Percentiles rank a stretch among this genome's conserved stretches.
phyloP scores from a whole-genome alignment of 2,329 filamentous ascomycete genomes.

The Apiospora aurea region DNA sequence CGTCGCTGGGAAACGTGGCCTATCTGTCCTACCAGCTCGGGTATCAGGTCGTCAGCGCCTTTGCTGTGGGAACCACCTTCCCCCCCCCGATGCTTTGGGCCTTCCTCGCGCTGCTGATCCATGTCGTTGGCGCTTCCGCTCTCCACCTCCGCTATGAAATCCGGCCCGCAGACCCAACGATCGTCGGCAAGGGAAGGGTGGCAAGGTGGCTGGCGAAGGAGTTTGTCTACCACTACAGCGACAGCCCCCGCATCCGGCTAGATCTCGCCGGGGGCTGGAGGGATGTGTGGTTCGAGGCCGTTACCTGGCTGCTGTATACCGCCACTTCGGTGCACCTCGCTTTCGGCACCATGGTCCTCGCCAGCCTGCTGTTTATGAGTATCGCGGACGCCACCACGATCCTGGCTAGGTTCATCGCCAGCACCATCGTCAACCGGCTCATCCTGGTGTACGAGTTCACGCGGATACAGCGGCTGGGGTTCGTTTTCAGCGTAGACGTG shows the following conservation, averaged over 20 bases:
- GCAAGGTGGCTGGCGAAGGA: neutral
- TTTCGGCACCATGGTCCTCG: neutral
- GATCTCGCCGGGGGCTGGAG: neutral
- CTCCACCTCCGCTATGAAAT: neutral
- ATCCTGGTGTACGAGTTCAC: neutral
- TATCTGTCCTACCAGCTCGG: constrained; percentile 37
- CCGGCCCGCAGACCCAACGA: neutral
- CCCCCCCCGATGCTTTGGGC: neutral
- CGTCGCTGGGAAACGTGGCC: constrained; percentile 37
- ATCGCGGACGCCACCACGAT: neutral
- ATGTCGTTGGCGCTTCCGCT: neutral
- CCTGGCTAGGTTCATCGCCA: neutral
- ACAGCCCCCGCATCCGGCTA: neutral
- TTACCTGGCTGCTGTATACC: neutral
- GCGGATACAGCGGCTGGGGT: neutral
- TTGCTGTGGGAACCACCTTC: constrained; percentile 27
- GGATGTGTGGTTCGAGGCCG: neutral
- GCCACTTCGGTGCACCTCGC: neutral
- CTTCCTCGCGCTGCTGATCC: neutral
- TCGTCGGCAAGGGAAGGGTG: neutral
- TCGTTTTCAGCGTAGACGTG: neutral
- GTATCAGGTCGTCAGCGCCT: constrained; percentile 36
- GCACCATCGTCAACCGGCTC: neutral
- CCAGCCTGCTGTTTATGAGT: constrained; percentile 8
- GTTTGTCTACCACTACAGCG: neutral